Base-by-base conservation (phyloP, 1,284 basidiomycete species). In the Abortiporus biennis region DNA sequence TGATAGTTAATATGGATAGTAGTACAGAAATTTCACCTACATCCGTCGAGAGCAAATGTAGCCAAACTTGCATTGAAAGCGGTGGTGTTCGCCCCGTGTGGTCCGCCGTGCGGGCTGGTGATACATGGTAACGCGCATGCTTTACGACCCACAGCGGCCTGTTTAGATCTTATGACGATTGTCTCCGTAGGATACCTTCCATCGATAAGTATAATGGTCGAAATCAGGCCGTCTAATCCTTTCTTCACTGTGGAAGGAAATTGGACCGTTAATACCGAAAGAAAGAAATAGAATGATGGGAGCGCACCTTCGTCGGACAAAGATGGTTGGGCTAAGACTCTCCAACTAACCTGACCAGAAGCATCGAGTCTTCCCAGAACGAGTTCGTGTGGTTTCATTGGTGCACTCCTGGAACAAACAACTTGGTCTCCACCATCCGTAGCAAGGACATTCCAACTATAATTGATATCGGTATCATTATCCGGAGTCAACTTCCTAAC, bases 91-190 rank as follows among this genome's bases (percentile, higher is more conserved):
- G 69, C 63, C 0, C 54, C 63, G 53, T 87, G 85, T 0, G 85
- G 85, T 1, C 85, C 85, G 4, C 85, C 85, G 49, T 87, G 85
- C 3, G 73, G 71, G n/a, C 66, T 57, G 1, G 72, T 72, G 36
- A 87, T 64, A 39, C 72, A 72, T 1, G 66, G 62, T 9, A 42
- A 2, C 51, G 32, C 2, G 74, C 62, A 3, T 64, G 58, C 16
- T 62, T 62, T 0, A 39, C 51, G 15, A 29, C n/a, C 27, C n/a
- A 29, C 27, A n/a, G 44, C 47, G 6, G 51, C 17, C 3, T 42
- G 47, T 20, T 51, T 42, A 27, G 44, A 39, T 32, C 53, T 63
- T 24, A 81, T 58, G 12, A 83, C 55, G 9, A 83, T 69, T 0
- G 72, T 73, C 54, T 84, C 77, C 0, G 69, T 65, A 3, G 72